These are phyloP conservation scores for Penicillium olsonii DNA, from an alignment of 2,329 filamentous ascomycete species.

Conservation along the genomic window DNA sequence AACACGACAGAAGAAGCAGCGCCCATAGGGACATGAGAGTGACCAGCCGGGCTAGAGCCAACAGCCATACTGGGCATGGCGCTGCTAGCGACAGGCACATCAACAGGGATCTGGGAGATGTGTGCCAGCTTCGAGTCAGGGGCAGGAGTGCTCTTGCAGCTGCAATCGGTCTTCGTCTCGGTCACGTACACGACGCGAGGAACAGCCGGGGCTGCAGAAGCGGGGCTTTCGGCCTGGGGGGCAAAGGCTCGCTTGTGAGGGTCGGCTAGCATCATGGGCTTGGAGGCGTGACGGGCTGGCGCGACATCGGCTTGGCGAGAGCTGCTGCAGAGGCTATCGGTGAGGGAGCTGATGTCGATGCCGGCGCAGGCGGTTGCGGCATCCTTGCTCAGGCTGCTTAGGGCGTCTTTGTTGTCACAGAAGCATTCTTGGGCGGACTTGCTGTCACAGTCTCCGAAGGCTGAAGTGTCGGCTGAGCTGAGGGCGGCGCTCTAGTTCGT, in stretches of 20 bases:
- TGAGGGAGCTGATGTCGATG: slow-evolving; percentile 8
- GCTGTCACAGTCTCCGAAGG: slow-evolving; percentile 10
- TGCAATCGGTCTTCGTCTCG: slow-evolving; percentile 22
- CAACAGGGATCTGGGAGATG: slow-evolving; percentile 24
- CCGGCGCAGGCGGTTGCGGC: slow-evolving; percentile 11
- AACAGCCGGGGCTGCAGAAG: background rate
- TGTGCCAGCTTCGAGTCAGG: slow-evolving; percentile 1
- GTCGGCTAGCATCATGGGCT: slow-evolving; percentile 18
- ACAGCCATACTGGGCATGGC: slow-evolving; percentile 9
- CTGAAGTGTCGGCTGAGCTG: slow-evolving; percentile 4
- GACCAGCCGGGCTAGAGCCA: slow-evolving; percentile 9
- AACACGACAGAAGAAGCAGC: slow-evolving; percentile 15
- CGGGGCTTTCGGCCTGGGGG: background rate
- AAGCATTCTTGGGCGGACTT: slow-evolving; percentile 15
- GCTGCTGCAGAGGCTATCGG: slow-evolving; percentile 6
- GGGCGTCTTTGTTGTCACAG: slow-evolving; percentile 20
- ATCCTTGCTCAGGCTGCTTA: slow-evolving; percentile 7
- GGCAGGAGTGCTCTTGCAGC: slow-evolving; percentile 17
- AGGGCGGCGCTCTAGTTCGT: slow-evolving; percentile 11
- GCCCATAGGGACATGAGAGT: slow-evolving; percentile 9
- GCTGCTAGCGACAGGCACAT: slow-evolving; percentile 17
- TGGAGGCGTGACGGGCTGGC: slow-evolving; percentile 20
- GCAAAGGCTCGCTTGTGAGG: slow-evolving; percentile 18
- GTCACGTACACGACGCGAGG: slow-evolving; percentile 24
- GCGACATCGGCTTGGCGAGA: slow-evolving; percentile 1